Percentiles rank a stretch among this genome's conserved stretches.
Conservation (phyloP, 2,329 filamentous ascomycete species). For the Penicillium griseofulvum region DNA sequence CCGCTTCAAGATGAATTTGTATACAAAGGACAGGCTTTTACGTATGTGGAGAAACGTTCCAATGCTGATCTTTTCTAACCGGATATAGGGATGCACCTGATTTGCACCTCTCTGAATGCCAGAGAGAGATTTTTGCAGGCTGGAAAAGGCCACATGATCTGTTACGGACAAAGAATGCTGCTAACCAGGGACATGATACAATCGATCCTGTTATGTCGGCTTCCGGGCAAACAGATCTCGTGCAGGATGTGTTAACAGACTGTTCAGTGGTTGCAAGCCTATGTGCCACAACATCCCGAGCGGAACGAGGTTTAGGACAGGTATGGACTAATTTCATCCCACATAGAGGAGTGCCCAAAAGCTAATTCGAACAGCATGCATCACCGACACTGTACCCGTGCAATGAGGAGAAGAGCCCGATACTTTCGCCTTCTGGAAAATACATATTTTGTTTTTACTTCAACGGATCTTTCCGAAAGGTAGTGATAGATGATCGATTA, state of each 20-base stretch:
- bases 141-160: slow-evolving; percentile 79
- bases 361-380: slow-evolving; percentile 56
- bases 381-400: slow-evolving; percentile 73
- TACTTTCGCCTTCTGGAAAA: slow-evolving; percentile 73
- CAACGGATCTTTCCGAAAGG: slow-evolving; percentile 86
- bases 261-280: slow-evolving; percentile 96
- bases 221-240: slow-evolving; percentile 68
- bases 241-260: slow-evolving; percentile 93
- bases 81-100: slow-evolving; percentile 62
- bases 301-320: slow-evolving; percentile 65
- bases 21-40: slow-evolving; percentile 55
- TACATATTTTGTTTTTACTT: slow-evolving; percentile 93
- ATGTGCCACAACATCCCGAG: slow-evolving; percentile 72
- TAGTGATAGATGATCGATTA: slow-evolving; percentile 84
- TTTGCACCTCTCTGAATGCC: slow-evolving; percentile 70
- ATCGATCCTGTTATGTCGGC: slow-evolving; percentile 56
- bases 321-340: slow-evolving; percentile 44
- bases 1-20: slow-evolving; percentile 64
- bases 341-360: not conserved
- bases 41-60: slow-evolving; percentile 50
- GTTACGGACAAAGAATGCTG: slow-evolving; percentile 45
- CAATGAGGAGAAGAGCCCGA: slow-evolving; percentile 59
- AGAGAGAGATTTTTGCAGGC: slow-evolving; percentile 71
- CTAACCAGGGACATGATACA: slow-evolving; percentile 9
- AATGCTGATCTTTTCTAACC: slow-evolving; percentile 23